Conservation (phyloP, 139 green algal genomes). For the Chlorella ohadii region DNA sequence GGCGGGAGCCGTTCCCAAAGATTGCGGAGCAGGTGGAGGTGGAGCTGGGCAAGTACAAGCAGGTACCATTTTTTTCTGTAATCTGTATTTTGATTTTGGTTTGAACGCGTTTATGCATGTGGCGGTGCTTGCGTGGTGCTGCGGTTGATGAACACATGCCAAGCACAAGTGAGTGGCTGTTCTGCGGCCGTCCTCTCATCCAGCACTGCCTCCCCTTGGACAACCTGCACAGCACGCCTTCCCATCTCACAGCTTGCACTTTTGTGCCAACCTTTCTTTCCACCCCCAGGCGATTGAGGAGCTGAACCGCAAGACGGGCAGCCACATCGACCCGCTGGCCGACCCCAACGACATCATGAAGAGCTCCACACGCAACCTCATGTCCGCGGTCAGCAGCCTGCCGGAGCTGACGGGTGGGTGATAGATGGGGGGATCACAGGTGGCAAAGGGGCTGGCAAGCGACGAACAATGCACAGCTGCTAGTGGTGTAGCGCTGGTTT, state of each 20-base stretch:
- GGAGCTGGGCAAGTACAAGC: constrained; percentile 87
- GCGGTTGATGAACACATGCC: too few relatives aligned
- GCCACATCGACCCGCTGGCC: constrained; percentile 47
- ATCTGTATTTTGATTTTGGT: background rate
- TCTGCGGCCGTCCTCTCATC: too few relatives aligned
- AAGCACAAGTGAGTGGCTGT: too few relatives aligned
- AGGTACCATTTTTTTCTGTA: constrained; percentile 21
- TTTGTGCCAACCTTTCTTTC: too few relatives aligned
- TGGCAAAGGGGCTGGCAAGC: too few relatives aligned
- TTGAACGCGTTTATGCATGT: background rate
- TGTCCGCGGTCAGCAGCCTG: constrained; percentile 83
- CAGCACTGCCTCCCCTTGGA: too few relatives aligned
- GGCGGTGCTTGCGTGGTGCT: background rate
- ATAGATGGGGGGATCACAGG: constrained; percentile 27
- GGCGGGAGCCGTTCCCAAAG: constrained; percentile 77
- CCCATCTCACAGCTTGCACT: too few relatives aligned
- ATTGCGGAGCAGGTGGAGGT: constrained; percentile 84
- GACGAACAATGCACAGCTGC: too few relatives aligned
- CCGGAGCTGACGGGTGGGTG: constrained; percentile 77
- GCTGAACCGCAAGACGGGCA: constrained; percentile 84
- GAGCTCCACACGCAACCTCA: constrained; percentile 81
- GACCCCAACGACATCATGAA: constrained; percentile 52
- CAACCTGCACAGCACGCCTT: too few relatives aligned
- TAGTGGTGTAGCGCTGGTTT: too few relatives aligned
- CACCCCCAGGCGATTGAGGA: constrained; percentile 91